phyloP scores from a whole-genome alignment of 148 eudicot species.

The Rhododendron williamsianum region DNA sequence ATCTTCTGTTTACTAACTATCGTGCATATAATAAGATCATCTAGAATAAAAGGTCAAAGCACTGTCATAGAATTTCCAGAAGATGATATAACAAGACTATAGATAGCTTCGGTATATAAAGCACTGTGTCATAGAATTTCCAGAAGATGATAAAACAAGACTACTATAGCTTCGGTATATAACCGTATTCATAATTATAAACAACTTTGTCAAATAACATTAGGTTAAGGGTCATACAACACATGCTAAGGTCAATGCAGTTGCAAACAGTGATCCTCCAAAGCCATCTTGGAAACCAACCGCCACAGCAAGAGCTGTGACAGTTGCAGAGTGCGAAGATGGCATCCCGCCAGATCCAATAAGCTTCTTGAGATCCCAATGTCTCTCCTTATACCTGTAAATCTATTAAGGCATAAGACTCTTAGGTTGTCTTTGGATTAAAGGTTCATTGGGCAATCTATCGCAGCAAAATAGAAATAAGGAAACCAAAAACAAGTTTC shows the following conservation, averaged over 20 bases:
- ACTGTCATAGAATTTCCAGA: background rate
- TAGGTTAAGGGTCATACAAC: conserved; percentile 58
- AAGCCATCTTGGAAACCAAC: conserved; percentile 77
- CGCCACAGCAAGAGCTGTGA: conserved; percentile 75
- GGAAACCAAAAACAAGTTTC: background rate
- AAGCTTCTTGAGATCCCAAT: conserved; percentile 81
- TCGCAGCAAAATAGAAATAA: background rate
- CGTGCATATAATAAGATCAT: background rate
- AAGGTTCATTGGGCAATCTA: background rate
- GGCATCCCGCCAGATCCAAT: conserved; percentile 99
- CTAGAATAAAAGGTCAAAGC: background rate
- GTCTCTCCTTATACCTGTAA: conserved; percentile 85
- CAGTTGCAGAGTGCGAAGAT: conserved; percentile 96
- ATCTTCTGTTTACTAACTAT: conserved; percentile 5
- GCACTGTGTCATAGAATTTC: background rate
- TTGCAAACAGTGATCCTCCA: conserved; percentile 76
- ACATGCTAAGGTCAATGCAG: conserved; percentile 64
- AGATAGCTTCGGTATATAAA: background rate
- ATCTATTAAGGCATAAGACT: conserved; percentile 40
- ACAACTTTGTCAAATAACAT: background rate
- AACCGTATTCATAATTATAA: background rate
- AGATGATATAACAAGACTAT: background rate
- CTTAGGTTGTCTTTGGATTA: conserved; percentile 16
- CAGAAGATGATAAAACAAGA: background rate
- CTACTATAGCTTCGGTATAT: background rate